phyloP scores from a whole-genome alignment of 441 rosid genomes.

The Pelargonium fulgidum region DNA sequence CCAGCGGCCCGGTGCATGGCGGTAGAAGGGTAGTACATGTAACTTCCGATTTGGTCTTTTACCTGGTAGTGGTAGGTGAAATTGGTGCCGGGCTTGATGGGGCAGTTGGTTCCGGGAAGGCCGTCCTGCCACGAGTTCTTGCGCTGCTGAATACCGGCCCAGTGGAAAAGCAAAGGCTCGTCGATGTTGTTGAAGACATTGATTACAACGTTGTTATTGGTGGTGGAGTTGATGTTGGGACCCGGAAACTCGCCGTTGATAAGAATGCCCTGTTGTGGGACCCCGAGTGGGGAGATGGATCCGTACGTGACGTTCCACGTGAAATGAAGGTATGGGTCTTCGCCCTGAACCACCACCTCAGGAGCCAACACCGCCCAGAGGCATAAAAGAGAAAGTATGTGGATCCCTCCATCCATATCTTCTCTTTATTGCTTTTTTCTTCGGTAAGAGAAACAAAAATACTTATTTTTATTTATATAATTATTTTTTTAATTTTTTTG shows the following conservation, averaged over 20 bases:
- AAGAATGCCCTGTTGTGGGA: constrained; percentile 54
- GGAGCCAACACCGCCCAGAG: not conserved
- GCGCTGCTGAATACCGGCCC: not conserved
- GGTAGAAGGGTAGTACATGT: not conserved
- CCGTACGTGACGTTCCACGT: constrained; percentile 67
- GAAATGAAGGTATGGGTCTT: constrained; percentile 21
- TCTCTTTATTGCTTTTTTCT: too few species aligned
- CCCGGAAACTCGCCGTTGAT: constrained; percentile 65
- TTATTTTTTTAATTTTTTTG: too few species aligned
- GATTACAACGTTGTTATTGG: constrained; percentile 51
- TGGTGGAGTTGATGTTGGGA: constrained; percentile 56
- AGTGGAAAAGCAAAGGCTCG: constrained; percentile 60
- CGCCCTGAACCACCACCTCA: not conserved
- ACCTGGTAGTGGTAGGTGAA: not conserved
- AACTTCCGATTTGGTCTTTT: not conserved
- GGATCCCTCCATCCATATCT: too few species aligned
- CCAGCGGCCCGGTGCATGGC: not conserved
- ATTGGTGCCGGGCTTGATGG: not conserved
- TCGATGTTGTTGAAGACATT: constrained; percentile 65
- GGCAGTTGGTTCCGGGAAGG: not conserved
- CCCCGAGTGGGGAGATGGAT: constrained; percentile 45
- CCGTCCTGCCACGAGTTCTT: not conserved
- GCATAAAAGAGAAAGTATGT: too few species aligned
- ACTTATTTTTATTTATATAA: too few species aligned
- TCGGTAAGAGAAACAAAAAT: too few species aligned